Conservation (phyloP, 495 filamentous ascomycete species). For the Aspergillus egyptiacus region DNA sequence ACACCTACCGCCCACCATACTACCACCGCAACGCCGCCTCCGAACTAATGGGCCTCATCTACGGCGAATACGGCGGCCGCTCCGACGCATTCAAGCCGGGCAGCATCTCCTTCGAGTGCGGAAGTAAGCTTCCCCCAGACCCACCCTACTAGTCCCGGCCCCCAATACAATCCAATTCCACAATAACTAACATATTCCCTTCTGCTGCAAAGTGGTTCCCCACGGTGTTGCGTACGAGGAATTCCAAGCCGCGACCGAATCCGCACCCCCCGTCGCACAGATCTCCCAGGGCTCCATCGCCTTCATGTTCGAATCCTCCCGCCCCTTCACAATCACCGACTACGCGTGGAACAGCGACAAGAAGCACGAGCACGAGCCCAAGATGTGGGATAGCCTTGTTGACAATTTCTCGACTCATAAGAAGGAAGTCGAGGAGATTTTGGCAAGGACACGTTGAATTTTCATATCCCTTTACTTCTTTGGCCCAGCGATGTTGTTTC, state of each 20-base stretch:
- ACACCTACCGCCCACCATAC: constrained; percentile 46
- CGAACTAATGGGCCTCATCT: constrained; percentile 49
- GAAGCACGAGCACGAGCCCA: constrained; percentile 51
- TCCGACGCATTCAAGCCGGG: constrained; percentile 54
- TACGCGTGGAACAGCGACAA: constrained; percentile 49
- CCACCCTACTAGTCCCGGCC: background rate
- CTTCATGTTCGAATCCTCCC: constrained; percentile 56
- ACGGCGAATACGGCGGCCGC: constrained; percentile 49
- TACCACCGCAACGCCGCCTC: constrained; percentile 47
- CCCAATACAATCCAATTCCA: background rate
- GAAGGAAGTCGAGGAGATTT: constrained; percentile 40
- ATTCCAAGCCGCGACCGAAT: constrained; percentile 53
- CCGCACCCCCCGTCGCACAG: constrained; percentile 36
- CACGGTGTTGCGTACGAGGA: constrained; percentile 58
- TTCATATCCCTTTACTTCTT: no score
- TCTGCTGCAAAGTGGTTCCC: constrained; percentile 7
- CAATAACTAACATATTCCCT: no score
- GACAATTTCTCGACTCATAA: constrained; percentile 43
- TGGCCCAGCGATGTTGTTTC: no score
- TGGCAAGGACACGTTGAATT: constrained; percentile 27
- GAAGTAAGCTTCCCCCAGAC: constrained; percentile 27
- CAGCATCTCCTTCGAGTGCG: constrained; percentile 52
- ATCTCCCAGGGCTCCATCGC: constrained; percentile 46
- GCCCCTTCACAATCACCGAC: constrained; percentile 47
- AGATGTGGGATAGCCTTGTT: constrained; percentile 51